Evolutionary conservation across 345 rosid species (phyloP).

Genomic region (Eutrema yunnanense): DNA sequence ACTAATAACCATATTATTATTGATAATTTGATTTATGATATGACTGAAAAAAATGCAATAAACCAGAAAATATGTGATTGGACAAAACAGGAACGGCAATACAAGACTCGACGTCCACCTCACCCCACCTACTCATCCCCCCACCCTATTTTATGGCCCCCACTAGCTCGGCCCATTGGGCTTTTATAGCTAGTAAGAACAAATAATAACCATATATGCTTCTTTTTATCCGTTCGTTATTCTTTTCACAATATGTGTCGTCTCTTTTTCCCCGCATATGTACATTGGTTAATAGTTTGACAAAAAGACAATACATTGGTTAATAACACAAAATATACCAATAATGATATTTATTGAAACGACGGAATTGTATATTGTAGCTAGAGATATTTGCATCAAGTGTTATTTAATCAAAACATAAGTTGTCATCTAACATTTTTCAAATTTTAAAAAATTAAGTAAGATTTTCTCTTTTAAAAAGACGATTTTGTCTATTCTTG

Average conservation of each 20-base stretch:
- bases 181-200: not conserved
- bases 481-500: too few species aligned
- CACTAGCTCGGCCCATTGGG: constrained; percentile 34
- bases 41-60: not conserved
- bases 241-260: not conserved
- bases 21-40: not conserved
- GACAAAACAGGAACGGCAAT: constrained; percentile 13
- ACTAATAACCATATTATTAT: not conserved
- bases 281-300: too few species aligned
- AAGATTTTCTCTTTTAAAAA: too few species aligned
- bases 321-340: too few species aligned
- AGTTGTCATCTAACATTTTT: too few species aligned
- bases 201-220: not conserved
- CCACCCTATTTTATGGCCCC: constrained; percentile 15
- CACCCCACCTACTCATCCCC: constrained; percentile 15
- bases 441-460: too few species aligned
- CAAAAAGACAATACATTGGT: too few species aligned
- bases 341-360: not conserved
- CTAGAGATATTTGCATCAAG: too few species aligned
- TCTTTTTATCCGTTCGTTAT: not conserved
- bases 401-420: too few species aligned
- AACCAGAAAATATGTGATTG: not conserved
- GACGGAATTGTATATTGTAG: not conserved
- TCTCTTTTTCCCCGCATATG: not conserved
- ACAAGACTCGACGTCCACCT: constrained; percentile 14